Evolutionary conservation across 2,329 filamentous ascomycete genomes (phyloP).

Genomic region (Calonectria honghensis): DNA sequence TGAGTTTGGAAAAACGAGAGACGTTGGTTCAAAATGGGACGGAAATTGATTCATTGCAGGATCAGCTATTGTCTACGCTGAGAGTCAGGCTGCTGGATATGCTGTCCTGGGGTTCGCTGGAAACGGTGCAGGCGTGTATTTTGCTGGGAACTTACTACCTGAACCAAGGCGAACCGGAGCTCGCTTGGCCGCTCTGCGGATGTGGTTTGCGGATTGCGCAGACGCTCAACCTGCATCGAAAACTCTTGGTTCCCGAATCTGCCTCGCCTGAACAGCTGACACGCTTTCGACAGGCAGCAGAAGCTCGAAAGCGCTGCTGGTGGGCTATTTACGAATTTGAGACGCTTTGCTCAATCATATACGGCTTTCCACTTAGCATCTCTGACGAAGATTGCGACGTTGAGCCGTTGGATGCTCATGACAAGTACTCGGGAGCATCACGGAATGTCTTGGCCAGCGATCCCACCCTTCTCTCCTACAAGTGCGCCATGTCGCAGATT

Average conservation of each 20-base stretch:
- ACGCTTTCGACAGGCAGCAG: constrained; percentile 33
- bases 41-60: neutral
- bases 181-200: constrained; percentile 63
- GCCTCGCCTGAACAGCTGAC: neutral
- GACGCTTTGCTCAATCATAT: constrained; percentile 63
- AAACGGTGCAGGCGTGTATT: constrained; percentile 59
- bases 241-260: constrained; percentile 8
- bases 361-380: constrained; percentile 60
- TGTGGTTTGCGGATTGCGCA: constrained; percentile 60
- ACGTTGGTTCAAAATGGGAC: constrained; percentile 8
- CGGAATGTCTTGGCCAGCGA: neutral
- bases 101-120: constrained; percentile 50
- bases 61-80: constrained; percentile 14
- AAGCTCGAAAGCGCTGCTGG: constrained; percentile 61
- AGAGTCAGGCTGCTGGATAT: constrained; percentile 43
- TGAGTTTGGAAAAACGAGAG: constrained; percentile 3
- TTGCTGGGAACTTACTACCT: constrained; percentile 62
- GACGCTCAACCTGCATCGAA: constrained; percentile 58
- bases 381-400: constrained; percentile 58
- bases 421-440: constrained; percentile 41
- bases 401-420: constrained; percentile 54
- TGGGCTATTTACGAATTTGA: constrained; percentile 65
- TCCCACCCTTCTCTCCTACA: constrained; percentile 47
- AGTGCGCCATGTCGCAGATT: constrained; percentile 49
- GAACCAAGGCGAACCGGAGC: constrained; percentile 58